phyloP scores from a whole-genome alignment of 169 alveolate genomes.

The Eimeria falciformis region DNA sequence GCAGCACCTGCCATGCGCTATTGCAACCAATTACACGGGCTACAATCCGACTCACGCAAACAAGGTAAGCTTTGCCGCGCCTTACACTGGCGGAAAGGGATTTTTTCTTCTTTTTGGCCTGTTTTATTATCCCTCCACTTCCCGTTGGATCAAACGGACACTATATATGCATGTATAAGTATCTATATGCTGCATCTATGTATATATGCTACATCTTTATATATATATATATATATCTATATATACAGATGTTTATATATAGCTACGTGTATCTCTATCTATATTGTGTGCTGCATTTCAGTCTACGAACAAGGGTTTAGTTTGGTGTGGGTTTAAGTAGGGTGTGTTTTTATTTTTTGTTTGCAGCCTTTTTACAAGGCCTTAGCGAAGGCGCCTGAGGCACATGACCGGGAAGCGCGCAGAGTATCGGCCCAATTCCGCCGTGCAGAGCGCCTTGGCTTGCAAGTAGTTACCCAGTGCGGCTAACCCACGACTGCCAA shows the following conservation, averaged over 20 bases:
- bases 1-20: conserved; percentile 13
- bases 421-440: background rate
- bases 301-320: no score
- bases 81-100: no score
- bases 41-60: background rate
- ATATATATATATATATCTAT: no score
- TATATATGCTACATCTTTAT: background rate
- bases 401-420: background rate
- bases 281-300: background rate
- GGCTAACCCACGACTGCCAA: no score
- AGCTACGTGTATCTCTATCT: background rate
- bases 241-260: background rate
- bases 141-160: no score
- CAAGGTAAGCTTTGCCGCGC: no score
- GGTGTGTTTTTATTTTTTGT: no score
- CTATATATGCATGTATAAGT: background rate
- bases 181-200: background rate
- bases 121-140: no score
- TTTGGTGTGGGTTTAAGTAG: no score
- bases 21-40: background rate
- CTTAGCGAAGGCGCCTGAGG: background rate
- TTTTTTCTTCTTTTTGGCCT: background rate
- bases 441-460: background rate
- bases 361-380: conserved; percentile 2
- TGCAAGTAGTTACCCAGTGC: no score